These are phyloP conservation scores for Spathaspora girioi DNA, from an alignment of 805 yeast genomes.

Conservation along the genomic window DNA sequence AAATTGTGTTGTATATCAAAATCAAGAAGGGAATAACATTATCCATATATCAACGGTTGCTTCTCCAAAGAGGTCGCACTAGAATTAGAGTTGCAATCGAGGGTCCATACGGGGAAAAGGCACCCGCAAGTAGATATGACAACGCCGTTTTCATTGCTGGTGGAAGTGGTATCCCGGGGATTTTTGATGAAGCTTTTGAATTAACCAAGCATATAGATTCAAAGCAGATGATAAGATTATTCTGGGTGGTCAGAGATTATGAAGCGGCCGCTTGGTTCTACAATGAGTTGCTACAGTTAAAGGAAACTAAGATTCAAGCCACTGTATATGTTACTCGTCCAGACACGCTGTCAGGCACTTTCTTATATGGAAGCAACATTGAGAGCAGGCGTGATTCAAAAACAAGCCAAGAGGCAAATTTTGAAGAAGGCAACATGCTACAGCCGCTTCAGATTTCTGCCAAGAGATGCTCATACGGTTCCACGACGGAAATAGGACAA, in stretches of 20 bases:
- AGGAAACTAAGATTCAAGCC: slow-evolving; percentile 19
- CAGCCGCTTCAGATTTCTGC: neutral
- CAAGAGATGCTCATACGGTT: neutral
- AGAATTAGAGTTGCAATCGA: slow-evolving; percentile 32
- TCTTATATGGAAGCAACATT: neutral
- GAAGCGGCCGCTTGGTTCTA: slow-evolving; percentile 46
- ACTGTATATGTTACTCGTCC: slow-evolving; percentile 27
- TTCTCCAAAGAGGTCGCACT: slow-evolving; percentile 1
- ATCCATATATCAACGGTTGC: slow-evolving; percentile 11
- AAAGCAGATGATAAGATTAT: slow-evolving; percentile 33
- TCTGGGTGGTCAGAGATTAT: slow-evolving; percentile 62
- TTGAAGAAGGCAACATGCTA: neutral
- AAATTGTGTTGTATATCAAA: slow-evolving; percentile 28
- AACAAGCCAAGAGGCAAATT: neutral
- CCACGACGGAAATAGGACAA: neutral
- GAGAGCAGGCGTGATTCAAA: neutral
- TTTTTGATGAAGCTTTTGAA: slow-evolving; percentile 30
- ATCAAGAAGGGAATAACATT: slow-evolving; percentile 33
- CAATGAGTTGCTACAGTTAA: slow-evolving; percentile 32
- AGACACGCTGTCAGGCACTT: neutral
- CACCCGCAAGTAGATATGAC: slow-evolving; percentile 26
- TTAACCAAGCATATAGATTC: slow-evolving; percentile 7
- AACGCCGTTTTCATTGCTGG: slow-evolving; percentile 35
- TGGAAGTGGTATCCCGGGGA: slow-evolving; percentile 41
- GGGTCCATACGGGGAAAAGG: slow-evolving; percentile 36